Base-by-base conservation (phyloP, 768 basidiomycete genomes). In the Calvatia gigantea region DNA sequence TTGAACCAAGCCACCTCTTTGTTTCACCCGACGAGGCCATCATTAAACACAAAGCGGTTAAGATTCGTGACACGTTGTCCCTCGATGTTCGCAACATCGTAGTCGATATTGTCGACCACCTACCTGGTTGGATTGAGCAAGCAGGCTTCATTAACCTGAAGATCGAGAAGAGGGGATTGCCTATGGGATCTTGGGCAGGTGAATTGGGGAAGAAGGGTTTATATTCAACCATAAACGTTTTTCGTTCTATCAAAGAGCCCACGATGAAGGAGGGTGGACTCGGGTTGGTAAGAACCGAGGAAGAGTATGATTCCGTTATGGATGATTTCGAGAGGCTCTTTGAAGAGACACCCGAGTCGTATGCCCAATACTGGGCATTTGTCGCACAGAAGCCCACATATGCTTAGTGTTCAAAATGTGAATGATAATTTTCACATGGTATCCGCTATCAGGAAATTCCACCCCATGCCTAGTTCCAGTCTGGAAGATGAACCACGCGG, bases 91-190 rank as follows among this genome's bases (percentile, higher is more conserved):
- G 57, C 19, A 21, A 38, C 6, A 44, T 49, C 15, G 57, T 42
- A 27, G 27, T 53, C 7, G 46, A 50, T 33, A 44, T 54, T 9
- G 19, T 42, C 8, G 6, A 48, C 8, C 46, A 48, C 9, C 28
- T 58, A 17, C 27, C 25, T 14, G n/a, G 19, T 14, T 42, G 46
- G 38, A 11, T 58, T 1, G 11, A 52, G 1, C 14, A 38, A 2
- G 35, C 50, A 6, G 57, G 57, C 12, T 58, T 58, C 8, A 47
- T 58, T 11, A 45, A 58, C n/a, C 33, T 58, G 2, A 41, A 32
- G 7, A 19, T 49, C 3, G 52, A 43, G 17, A 42, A 54, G 23
- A 52, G 21, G 17, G 2, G 8, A 2, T 21, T 52, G 17, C 51
- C 51, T 6, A 5, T 52, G 25, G 51, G 51, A 6, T 39, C 27